A percentile compares a stretch with the other conserved stretches of the same genome.
Conservation (phyloP, 2,329 filamentous ascomycete species). For the Hawksworthiomyces lignivorus region DNA sequence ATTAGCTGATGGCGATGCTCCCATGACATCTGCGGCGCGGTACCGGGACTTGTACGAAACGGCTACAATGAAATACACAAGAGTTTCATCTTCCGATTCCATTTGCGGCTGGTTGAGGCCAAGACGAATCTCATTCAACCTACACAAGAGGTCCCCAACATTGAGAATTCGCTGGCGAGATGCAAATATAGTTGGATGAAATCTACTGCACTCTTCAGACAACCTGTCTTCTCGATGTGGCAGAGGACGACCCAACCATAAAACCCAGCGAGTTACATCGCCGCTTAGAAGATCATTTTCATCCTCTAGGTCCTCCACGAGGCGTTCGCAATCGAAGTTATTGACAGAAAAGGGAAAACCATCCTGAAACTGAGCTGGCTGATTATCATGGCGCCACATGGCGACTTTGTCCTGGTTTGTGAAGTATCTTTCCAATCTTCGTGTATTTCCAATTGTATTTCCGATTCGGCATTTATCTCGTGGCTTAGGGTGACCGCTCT, state of each 20-base stretch:
- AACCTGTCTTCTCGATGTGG: no score
- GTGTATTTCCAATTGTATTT: neutral
- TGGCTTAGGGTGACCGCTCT: neutral
- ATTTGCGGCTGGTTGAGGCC: neutral
- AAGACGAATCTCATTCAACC: constrained; percentile 4
- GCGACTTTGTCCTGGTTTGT: neutral
- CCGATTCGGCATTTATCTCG: neutral
- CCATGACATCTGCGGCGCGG: neutral
- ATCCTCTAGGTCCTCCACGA: constrained; percentile 9
- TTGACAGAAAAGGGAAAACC: constrained; percentile 13
- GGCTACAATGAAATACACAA: constrained; percentile 11
- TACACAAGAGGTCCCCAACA: constrained; percentile 5
- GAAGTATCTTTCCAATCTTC: constrained; percentile 8
- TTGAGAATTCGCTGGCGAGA: constrained; percentile 1
- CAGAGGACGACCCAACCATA: constrained; percentile 7
- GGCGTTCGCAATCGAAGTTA: constrained; percentile 14
- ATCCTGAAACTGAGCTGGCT: neutral
- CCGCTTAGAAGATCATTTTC: constrained; percentile 2
- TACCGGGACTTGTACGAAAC: constrained; percentile 6
- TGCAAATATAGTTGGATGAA: neutral
- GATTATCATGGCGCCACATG: constrained; percentile 1
- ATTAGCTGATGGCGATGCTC: no score
- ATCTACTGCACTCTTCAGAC: no score
- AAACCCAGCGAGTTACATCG: constrained; percentile 1
- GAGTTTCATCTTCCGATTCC: neutral